These are phyloP conservation scores for Blechomonas ayalai DNA, from an alignment of 208 protist genomes.

Conservation along the genomic window DNA sequence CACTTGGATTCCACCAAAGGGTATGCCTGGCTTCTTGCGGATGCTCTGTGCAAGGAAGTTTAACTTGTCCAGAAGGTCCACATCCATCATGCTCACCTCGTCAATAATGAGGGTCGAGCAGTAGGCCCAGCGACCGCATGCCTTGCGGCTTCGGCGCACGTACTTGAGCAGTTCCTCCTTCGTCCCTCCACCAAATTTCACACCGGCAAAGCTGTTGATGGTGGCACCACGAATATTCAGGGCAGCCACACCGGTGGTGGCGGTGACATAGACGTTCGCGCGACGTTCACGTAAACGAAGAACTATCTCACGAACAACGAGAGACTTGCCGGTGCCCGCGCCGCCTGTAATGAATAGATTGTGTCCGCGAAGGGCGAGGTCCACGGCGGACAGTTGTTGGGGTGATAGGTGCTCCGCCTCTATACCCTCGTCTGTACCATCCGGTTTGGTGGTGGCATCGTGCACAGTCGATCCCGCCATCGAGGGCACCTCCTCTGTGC, in stretches of 20 bases:
- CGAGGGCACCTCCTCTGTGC: not conserved
- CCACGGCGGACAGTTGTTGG: slow-evolving; percentile 20
- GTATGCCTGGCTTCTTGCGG: slow-evolving; percentile 14
- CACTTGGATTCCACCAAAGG: slow-evolving; percentile 77
- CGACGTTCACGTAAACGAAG: slow-evolving; percentile 7
- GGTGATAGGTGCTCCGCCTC: not conserved
- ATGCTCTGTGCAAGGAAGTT: slow-evolving; percentile 30
- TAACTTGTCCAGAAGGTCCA: slow-evolving; percentile 45
- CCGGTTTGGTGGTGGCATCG: not conserved
- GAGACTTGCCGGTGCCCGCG: slow-evolving; percentile 57
- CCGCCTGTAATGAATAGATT: slow-evolving; percentile 60
- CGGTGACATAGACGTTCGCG: slow-evolving; percentile 36
- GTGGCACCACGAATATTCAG: slow-evolving; percentile 49
- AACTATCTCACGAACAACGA: slow-evolving; percentile 42
- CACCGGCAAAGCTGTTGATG: slow-evolving; percentile 43
- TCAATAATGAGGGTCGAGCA: slow-evolving; percentile 56
- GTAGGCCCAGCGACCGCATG: slow-evolving; percentile 25
- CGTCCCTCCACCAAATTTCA: slow-evolving; percentile 20
- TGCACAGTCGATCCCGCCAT: too few species aligned
- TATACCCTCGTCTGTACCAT: not conserved
- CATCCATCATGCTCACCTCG: slow-evolving; percentile 69
- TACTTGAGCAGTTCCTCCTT: slow-evolving; percentile 19
- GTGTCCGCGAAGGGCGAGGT: slow-evolving; percentile 13
- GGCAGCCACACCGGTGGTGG: slow-evolving; percentile 54
- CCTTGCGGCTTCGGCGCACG: slow-evolving; percentile 27